Conservation (phyloP, 495 filamentous ascomycete species). For the Gamarada debralockiae region DNA sequence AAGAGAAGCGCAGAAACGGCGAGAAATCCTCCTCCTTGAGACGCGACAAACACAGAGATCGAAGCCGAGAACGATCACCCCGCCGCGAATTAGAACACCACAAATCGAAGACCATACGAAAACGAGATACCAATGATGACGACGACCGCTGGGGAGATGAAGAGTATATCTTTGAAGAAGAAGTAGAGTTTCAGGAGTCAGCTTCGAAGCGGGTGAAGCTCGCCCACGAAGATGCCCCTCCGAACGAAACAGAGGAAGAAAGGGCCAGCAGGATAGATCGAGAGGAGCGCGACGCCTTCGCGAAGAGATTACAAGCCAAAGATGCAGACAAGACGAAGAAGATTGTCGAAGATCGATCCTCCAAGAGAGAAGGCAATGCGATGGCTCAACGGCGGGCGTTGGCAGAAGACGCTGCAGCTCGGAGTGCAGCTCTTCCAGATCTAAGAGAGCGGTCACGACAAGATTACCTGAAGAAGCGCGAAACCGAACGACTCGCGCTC, state of each 20-base stretch:
- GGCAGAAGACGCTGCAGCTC: conserved; percentile 59
- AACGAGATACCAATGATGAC: conserved; percentile 47
- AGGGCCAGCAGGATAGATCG: conserved; percentile 57
- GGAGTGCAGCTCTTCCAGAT: conserved; percentile 66
- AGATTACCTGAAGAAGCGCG: conserved; percentile 90
- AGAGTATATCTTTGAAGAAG: conserved; percentile 50
- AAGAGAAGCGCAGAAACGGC: conserved; percentile 32
- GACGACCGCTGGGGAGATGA: conserved; percentile 82
- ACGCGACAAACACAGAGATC: conserved; percentile 33
- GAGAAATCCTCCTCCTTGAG: conserved; percentile 32
- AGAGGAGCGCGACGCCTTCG: conserved; percentile 70
- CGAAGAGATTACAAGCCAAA: conserved; percentile 64
- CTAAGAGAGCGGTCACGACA: conserved; percentile 80
- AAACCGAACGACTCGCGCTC: conserved; percentile 77
- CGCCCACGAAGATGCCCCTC: conserved; percentile 46
- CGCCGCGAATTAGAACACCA: conserved; percentile 40
- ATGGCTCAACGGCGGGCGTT: conserved; percentile 55
- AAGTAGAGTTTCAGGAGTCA: conserved; percentile 55
- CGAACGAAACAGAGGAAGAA: conserved; percentile 52
- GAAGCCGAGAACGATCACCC: conserved; percentile 30
- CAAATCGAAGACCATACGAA: conserved; percentile 48
- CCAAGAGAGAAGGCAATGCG: conserved; percentile 53
- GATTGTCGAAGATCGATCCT: conserved; percentile 61
- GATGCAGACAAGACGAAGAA: conserved; percentile 69
- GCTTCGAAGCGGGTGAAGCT: conserved; percentile 45